Conservation (phyloP, 2,329 filamentous ascomycete species). For the Aspergillus floridensis region DNA sequence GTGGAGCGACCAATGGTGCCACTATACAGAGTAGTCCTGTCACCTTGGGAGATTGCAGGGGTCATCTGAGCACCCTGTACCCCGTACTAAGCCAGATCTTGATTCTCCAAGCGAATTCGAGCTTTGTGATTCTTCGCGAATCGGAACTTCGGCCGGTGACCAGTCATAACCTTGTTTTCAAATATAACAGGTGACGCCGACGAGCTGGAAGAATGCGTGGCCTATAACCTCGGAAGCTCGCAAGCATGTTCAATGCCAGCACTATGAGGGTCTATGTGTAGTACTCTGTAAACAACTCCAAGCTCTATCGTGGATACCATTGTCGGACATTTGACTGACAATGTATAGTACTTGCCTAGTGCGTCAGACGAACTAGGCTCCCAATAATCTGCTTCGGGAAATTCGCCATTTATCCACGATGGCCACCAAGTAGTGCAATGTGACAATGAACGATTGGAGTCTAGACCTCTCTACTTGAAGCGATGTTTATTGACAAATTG, state of each 20-base stretch:
- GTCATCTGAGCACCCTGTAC: not conserved
- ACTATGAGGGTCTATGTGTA: not conserved
- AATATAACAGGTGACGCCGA: not conserved
- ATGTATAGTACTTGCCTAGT: not conserved
- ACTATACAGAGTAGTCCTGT: not conserved
- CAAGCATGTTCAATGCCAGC: not conserved
- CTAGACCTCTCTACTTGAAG: not conserved
- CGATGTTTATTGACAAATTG: constrained; percentile 1
- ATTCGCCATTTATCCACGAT: not conserved
- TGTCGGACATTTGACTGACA: not conserved
- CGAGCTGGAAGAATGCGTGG: not conserved
- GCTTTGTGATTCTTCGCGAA: not conserved
- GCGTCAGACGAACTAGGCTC: not conserved
- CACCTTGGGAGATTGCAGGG: not conserved
- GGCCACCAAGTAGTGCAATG: constrained; percentile 3
- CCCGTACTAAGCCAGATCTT: not conserved
- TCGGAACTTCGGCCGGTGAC: not conserved
- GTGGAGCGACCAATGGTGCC: not conserved
- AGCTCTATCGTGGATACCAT: not conserved
- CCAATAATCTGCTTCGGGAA: not conserved
- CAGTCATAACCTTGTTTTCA: not conserved
- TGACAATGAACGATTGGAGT: constrained; percentile 1
- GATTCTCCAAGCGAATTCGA: not conserved
- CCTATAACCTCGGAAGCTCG: not conserved
- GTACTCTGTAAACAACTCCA: not conserved